Evolutionary conservation across 2,329 filamentous ascomycete genomes (phyloP), one percentile per base, ranked within the genome.

Genomic region (Fonsecaea multimorphosa): DNA sequence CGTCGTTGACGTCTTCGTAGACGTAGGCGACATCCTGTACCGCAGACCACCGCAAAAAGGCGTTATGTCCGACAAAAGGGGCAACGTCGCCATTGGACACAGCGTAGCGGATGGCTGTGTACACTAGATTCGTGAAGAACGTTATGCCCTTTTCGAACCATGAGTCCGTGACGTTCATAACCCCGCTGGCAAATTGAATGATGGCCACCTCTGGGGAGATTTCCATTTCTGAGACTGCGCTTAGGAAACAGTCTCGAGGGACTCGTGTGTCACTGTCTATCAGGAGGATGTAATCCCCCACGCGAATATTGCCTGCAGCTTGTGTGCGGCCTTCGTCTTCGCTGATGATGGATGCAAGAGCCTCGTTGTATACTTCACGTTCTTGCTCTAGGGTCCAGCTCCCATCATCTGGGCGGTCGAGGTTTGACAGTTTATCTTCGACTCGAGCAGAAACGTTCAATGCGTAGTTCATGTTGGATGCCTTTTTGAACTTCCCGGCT

Each of bases 291-390:
- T 87, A 93, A 78, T 96, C 92, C 63, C 92, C 92, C 24, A 96
- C 82, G 58, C 92, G 91, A 71, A 96, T 89, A 77, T 95, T 93
- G 68, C 92, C 92, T 74, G 92, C 91, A 19, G 91, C 91, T 84
- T 85, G 86, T 0, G 86, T 83, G 34, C 81, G 79, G 12, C 80
- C 82, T 59, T 81, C 78, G 54, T 85, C 82, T 71, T 86, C 84
- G 62, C 81, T 78, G 29, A 87, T 76, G 14, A 85, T 85, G 53
- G 82, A 79, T 76, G 78, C 46, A 85, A 80, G 22, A 78, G 82
- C 32, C 73, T 74, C 29, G 46, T 83, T 79, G 70, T 89, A 89
- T 34, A 82, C 79, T 5, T 78, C 72, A 46, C 73, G 74, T 59
- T 80, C 79, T 54, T 79, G 75, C 11, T 73, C 72, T 24, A 75